Evolutionary conservation across 139 green algal genomes (phyloP).

Genomic region (Tetradesmus lagerheimii): DNA sequence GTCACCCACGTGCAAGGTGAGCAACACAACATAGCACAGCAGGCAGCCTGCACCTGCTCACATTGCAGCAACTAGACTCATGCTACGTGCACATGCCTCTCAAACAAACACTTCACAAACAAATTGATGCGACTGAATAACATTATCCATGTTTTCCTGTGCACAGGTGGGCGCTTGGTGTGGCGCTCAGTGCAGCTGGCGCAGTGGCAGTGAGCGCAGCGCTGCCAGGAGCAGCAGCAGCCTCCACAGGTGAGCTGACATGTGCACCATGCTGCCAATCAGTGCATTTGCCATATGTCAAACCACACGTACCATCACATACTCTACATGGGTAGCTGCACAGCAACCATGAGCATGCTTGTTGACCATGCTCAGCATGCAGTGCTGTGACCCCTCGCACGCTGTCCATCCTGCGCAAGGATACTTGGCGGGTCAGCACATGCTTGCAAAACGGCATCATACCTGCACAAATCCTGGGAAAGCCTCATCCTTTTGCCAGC

Average conservation of each 20-base stretch:
- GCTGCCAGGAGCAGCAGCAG: not conserved
- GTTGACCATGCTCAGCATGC: not conserved
- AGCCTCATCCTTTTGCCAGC: not conserved
- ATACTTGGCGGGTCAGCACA: not conserved
- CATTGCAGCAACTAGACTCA: not conserved
- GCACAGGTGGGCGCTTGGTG: not conserved
- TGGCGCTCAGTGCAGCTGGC: not conserved
- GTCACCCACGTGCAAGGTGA: conserved; percentile 4
- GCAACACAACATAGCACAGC: not conserved
- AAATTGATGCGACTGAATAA: not conserved
- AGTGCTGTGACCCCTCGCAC: not conserved
- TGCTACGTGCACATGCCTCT: not conserved
- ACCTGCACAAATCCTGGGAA: too few relatives aligned
- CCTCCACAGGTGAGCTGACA: not conserved
- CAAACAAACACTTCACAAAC: not conserved
- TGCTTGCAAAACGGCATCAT: too few relatives aligned
- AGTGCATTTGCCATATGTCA: not conserved
- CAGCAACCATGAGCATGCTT: too few relatives aligned
- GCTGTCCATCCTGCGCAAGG: not conserved
- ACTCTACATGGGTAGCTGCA: too few relatives aligned
- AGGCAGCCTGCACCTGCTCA: not conserved
- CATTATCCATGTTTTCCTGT: not conserved
- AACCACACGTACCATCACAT: too few relatives aligned
- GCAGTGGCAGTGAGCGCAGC: not conserved
- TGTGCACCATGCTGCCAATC: not conserved